A percentile compares a stretch with the other conserved stretches of the same genome.
phyloP scores from a whole-genome alignment of 805 yeast genomes.

The Schizosaccharomyces pombe region ASM294v3 CU329670.1:877501-878000 shows the following conservation, averaged over 20 bases:
- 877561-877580: conserved; percentile 88
- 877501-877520: conserved; percentile 90
- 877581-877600: conserved; percentile 94
- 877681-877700: conserved; percentile 82
- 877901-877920: conserved; percentile 91
- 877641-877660: conserved; percentile 92
- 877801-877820: conserved; percentile 68
- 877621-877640: conserved; percentile 99
- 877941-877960: conserved; percentile 97
- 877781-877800: conserved; percentile 98
- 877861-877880: conserved; percentile 86
- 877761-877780: conserved; percentile 95
- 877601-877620: conserved; percentile 99
- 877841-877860: conserved; percentile 83
- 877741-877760: conserved; percentile 74
- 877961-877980: conserved; percentile 78
- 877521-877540: conserved; percentile 97
- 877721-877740: conserved; percentile 74
- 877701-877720: conserved; percentile 78
- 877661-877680: conserved; percentile 84
- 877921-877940: conserved; percentile 88
- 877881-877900: conserved; percentile 91
- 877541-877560: conserved; percentile 97
- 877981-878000: conserved; percentile 97
- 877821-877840: conserved; percentile 84